phyloP scores from a whole-genome alignment of 78 protist species.

The Dictyostelium firmibasis region DNA sequence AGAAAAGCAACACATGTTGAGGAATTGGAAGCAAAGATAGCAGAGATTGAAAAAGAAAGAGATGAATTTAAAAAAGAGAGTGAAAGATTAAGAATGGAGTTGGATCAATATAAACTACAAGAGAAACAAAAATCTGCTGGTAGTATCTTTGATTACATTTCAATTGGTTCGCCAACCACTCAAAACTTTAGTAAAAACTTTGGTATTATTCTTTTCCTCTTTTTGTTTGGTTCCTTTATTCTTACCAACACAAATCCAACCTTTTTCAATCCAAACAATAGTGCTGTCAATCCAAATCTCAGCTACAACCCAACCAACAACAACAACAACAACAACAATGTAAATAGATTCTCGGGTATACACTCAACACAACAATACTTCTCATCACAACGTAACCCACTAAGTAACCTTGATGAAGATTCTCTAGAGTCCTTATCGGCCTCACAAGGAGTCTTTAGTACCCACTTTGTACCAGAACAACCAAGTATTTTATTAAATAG shows the following conservation, averaged over 20 bases:
- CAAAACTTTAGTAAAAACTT: constrained; percentile 2
- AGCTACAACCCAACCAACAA: neutral
- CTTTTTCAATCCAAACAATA: neutral
- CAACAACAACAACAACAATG: neutral
- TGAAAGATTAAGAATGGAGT: neutral
- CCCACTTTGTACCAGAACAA: neutral
- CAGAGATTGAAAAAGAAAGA: constrained; percentile 13
- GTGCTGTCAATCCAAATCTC: neutral
- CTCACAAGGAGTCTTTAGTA: neutral
- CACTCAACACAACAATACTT: neutral
- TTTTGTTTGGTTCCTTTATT: neutral
- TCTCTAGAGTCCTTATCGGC: neutral
- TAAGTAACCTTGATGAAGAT: neutral
- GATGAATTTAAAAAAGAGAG: constrained; percentile 29
- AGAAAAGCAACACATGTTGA: constrained; percentile 36
- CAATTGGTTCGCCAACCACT: constrained; percentile 2
- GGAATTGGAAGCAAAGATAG: constrained; percentile 39
- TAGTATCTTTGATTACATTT: neutral
- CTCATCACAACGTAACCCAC: neutral
- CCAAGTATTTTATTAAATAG: neutral
- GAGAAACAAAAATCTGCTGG: neutral
- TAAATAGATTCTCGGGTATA: neutral
- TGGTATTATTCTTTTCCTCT: neutral
- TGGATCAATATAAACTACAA: neutral
- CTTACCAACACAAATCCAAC: neutral